These are phyloP conservation scores for Exserohilum rostratum DNA, from an alignment of 2,329 filamentous ascomycete genomes.

Conservation along the genomic window DNA sequence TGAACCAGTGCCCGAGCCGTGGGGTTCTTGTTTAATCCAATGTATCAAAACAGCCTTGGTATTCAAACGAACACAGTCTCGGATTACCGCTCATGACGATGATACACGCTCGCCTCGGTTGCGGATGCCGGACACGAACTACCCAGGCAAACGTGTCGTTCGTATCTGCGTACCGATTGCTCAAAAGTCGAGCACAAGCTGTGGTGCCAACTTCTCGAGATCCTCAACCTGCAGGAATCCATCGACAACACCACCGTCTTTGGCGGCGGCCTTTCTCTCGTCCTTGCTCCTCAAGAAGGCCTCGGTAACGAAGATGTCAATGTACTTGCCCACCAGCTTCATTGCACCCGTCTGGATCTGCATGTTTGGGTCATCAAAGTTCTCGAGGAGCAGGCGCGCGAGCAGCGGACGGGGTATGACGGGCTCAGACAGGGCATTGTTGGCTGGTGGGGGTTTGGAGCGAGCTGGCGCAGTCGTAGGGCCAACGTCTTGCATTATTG, in stretches of 20 bases:
- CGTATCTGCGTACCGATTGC: not conserved
- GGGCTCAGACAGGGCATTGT: conserved; percentile 25
- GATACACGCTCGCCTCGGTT: not conserved
- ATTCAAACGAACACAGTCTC: not conserved
- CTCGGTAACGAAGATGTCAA: conserved; percentile 90
- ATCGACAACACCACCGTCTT: conserved; percentile 47
- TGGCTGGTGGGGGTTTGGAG: conserved; percentile 13
- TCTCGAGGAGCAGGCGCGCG: conserved; percentile 76
- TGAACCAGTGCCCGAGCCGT: not conserved
- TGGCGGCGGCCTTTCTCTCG: conserved; percentile 63
- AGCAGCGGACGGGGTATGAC: conserved; percentile 76
- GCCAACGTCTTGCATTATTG: conserved; percentile 35
- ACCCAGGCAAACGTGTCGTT: not conserved
- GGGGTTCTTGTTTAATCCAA: not conserved
- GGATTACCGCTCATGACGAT: not conserved
- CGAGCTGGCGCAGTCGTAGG: conserved; percentile 18
- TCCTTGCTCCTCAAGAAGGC: conserved; percentile 79
- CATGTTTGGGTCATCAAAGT: conserved; percentile 64
- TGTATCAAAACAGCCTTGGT: not conserved
- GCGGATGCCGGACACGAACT: not conserved
- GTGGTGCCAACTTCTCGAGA: conserved; percentile 83
- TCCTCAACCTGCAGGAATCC: conserved; percentile 86
- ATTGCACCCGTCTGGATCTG: conserved; percentile 56
- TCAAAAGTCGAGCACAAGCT: conserved; percentile 84
- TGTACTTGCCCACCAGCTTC: conserved; percentile 77